phyloP scores from a whole-genome alignment of 2,329 filamentous ascomycete genomes.

The Albifimbria verrucaria region DNA sequence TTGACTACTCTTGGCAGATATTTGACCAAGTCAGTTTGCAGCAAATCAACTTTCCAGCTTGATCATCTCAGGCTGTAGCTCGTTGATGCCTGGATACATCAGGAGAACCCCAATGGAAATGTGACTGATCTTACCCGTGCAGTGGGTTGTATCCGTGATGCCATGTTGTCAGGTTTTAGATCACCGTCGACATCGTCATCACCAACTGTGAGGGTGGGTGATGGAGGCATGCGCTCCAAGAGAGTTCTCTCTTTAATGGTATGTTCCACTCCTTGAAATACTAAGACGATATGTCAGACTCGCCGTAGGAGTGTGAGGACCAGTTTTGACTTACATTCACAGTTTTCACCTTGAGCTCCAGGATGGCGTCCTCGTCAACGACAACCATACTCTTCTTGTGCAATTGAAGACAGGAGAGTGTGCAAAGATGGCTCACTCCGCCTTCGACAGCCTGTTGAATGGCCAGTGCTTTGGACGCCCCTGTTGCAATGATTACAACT shows the following conservation, averaged over 20 bases:
- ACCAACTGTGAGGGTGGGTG: neutral
- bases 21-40: constrained; percentile 8
- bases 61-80: neutral
- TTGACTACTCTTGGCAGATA: constrained; percentile 9
- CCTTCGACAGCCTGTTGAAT: constrained; percentile 71
- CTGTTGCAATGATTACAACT: constrained; percentile 71
- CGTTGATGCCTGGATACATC: neutral
- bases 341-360: constrained; percentile 63
- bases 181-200: neutral
- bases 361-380: constrained; percentile 68
- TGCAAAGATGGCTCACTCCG: constrained; percentile 79
- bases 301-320: neutral
- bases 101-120: neutral
- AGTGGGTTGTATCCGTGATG: constrained; percentile 1
- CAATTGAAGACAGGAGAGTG: constrained; percentile 68
- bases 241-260: neutral
- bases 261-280: constrained; percentile 5
- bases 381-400: constrained; percentile 72
- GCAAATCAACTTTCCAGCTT: constrained; percentile 1
- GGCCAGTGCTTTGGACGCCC: constrained; percentile 69
- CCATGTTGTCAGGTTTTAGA: constrained; percentile 6
- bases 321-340: constrained; percentile 40
- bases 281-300: neutral
- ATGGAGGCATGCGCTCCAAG: neutral
- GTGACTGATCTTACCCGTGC: neutral